Base-by-base conservation (phyloP, 768 basidiomycete genomes). In the Aureoboletus auriporus region DNA sequence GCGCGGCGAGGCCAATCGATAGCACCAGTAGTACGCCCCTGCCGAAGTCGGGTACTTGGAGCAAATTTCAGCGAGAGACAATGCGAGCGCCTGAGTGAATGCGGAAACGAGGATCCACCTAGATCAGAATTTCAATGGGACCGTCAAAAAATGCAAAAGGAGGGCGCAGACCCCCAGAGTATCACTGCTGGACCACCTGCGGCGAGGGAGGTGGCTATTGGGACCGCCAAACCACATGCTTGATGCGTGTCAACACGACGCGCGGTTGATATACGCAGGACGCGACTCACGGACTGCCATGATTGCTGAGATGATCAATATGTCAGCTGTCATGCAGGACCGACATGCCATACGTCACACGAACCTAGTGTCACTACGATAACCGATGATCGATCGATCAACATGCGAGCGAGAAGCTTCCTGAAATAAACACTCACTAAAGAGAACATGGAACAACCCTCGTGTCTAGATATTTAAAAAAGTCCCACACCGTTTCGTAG, bases 1-100 rank as follows among this genome's bases (percentile, higher is more conserved):
- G 42, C 67, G 70, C 0, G 80, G 76, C 4, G 80, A 72, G 0
- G 79, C 76, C 8, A 86, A 69, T 40, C 78, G 75, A 54, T 79
- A 84, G 37, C 78, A 77, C 83, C 83, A 86, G 54, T 85, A 83
- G 53, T 81, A 82, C 1, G 80, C 75, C 12, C 81, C 81, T 0
- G 79, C 79, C 0, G 79, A 78, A 2, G 80, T 82, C 0, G 81
- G 81, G 52, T 79, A 82, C 51, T 77, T 77, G 5, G 81, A 78
- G 37, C 76, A 77, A 28, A 81, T 78, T 58, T 83, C 81, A 0
- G 74, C 80, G 4, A 82, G 64, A 6, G 81, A 83, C 3, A 77
- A 61, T 0, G 80, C 77, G 10, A 82, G 69, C 0, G 72, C 62
- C 49, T 75, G 70, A 0, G 75, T 75, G 3, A 80, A 61, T 14